Evolutionary conservation across 148 eudicot species (phyloP).

Genomic region (Camellia japonica): DNA sequence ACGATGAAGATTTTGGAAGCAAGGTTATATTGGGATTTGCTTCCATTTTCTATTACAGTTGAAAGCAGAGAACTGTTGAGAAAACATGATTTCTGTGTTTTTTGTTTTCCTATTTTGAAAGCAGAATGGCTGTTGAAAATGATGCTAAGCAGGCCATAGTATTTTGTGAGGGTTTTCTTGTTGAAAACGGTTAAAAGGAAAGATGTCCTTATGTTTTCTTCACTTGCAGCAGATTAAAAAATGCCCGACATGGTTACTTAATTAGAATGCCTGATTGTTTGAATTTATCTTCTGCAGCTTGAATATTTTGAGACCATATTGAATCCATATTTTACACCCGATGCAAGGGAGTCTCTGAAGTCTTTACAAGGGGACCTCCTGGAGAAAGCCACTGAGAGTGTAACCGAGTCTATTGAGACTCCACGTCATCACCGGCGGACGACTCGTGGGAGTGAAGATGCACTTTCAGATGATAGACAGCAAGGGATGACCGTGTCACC

Average conservation of each 20-base stretch:
- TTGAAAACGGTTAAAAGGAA: neutral
- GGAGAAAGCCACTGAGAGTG: slow-evolving; percentile 88
- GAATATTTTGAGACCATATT: slow-evolving; percentile 94
- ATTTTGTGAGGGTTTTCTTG: neutral
- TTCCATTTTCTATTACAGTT: neutral
- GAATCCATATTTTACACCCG: slow-evolving; percentile 72
- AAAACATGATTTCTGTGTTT: neutral
- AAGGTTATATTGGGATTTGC: neutral
- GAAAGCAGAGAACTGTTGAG: neutral
- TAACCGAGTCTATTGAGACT: slow-evolving; percentile 67
- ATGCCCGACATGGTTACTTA: no score
- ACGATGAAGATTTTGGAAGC: neutral
- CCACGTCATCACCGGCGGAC: slow-evolving; percentile 80
- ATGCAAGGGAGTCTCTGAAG: slow-evolving; percentile 80
- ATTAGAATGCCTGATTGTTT: neutral
- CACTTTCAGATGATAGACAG: slow-evolving; percentile 71
- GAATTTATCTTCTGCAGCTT: slow-evolving; percentile 59
- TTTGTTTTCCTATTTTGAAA: neutral
- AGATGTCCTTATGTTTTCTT: slow-evolving; percentile 2
- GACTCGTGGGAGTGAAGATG: slow-evolving; percentile 84
- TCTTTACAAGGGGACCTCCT: slow-evolving; percentile 78
- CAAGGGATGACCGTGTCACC: slow-evolving; percentile 75
- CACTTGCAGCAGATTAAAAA: neutral
- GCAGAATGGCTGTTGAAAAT: neutral
- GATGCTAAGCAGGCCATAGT: neutral